Evolutionary conservation across 345 rosid genomes (phyloP), one percentile per base, ranked within the genome.

Genomic region (Linum lewisii): DNA sequence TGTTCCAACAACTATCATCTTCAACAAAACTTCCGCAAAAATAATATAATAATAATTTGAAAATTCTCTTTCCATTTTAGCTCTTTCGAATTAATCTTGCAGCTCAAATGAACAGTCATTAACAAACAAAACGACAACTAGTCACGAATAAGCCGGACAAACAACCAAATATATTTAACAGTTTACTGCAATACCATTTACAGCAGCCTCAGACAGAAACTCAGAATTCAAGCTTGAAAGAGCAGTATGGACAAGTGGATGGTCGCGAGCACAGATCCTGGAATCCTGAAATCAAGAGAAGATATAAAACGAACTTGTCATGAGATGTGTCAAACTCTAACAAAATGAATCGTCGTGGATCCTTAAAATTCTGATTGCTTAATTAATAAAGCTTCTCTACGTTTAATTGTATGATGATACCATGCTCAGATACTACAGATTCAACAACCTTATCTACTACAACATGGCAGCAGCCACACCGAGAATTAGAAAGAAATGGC

Each of bases 201-300:
- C 97, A 70, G 96, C 83, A 54, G 96, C 99, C 83, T 90, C 99
- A 6, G 99, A 87, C 51, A 87, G 88, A 60, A 86, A 76, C 68
- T 90, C 95, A 47, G 88, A 70, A 66, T 76, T 85, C 79, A 94
- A 81, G 75, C 96, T 84, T 68, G 99, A 80, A 62, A 94, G 86
- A 70, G 99, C 96, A 58, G 95, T 77, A 68, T 72, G 81, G 63
- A 90, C 92, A 81, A 90, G 71, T 18, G 99, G 95, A 57, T 94
- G 96, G 81, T 75, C 14, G 97, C 89, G 75, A 94, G 95, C 63
- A 77, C 64, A 61, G 84, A 81, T 26, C 93, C 99, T 70, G 90
- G 79, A 50, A 87, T 81, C 79, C 99, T 89, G 90, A 76, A 81
- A 80, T 62, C 70, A 73, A 70, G 20, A 67, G 49, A 58, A 57